Percentiles rank a stretch among this genome's conserved stretches.
phyloP scores from a whole-genome alignment of 2,329 filamentous ascomycete species.

The Cladophialophora bantiana region DNA sequence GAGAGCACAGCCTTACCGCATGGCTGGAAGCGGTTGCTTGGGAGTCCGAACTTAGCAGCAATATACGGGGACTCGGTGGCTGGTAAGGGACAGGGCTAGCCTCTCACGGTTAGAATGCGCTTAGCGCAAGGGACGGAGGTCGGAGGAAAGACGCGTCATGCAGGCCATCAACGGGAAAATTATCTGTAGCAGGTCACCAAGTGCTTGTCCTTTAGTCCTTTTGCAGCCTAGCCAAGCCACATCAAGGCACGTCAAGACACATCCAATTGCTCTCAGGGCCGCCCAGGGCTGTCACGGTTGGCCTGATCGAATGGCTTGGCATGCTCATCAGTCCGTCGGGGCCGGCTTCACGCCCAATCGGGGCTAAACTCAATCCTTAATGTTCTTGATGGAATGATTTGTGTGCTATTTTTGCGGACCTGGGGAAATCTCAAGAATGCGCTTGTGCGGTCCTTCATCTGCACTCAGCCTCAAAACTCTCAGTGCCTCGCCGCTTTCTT shows the following conservation, averaged over 20 bases:
- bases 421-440: constrained; percentile 20
- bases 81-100: constrained; percentile 2
- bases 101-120: background rate
- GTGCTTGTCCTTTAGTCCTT: constrained; percentile 2
- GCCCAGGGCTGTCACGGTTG: background rate
- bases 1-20: constrained; percentile 34
- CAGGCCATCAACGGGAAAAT: constrained; percentile 19
- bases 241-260: background rate
- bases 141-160: constrained; percentile 33
- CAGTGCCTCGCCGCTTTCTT: constrained; percentile 1
- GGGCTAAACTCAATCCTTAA: constrained; percentile 8
- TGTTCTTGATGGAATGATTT: constrained; percentile 15
- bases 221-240: constrained; percentile 6
- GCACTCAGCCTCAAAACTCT: constrained; percentile 23
- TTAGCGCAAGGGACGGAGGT: constrained; percentile 26
- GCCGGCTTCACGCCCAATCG: constrained; percentile 13
- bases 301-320: constrained; percentile 17
- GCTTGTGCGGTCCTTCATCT: constrained; percentile 16
- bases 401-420: constrained; percentile 32
- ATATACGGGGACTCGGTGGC: constrained; percentile 5
- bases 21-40: constrained; percentile 21
- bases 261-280: background rate
- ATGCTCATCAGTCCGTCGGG: background rate
- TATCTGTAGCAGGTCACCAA: background rate
- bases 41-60: constrained; percentile 32